Evolutionary conservation across 495 filamentous ascomycete species (phyloP).

Genomic region (Aspergillus conjunctus): DNA sequence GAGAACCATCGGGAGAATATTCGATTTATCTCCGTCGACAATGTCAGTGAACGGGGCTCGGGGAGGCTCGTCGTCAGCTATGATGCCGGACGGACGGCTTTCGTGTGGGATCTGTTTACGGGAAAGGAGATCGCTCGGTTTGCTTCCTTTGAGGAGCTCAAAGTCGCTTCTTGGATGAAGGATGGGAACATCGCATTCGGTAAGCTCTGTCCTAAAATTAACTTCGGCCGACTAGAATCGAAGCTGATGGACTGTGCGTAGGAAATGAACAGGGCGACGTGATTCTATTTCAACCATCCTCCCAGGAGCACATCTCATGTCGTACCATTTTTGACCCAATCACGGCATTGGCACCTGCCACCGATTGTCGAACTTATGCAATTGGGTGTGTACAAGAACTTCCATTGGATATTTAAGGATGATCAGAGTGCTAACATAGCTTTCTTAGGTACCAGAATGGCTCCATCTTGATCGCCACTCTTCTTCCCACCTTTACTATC

Average conservation of each 20-base stretch:
- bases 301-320: conserved; percentile 89
- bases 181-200: conserved; percentile 98
- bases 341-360: conserved; percentile 82
- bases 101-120: conserved; percentile 95
- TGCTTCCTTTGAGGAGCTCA: conserved; percentile 82
- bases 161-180: conserved; percentile 90
- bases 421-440: neutral
- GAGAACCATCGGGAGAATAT: conserved; percentile 78
- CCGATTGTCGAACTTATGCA: conserved; percentile 96
- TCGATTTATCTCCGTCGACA: conserved; percentile 82
- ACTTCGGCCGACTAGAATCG: neutral
- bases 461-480: conserved; percentile 83
- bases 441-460: conserved; percentile 83
- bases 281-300: conserved; percentile 90
- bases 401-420: neutral
- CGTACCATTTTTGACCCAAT: conserved; percentile 93
- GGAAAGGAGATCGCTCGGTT: conserved; percentile 89
- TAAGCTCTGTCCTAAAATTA: conserved; percentile 30
- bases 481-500: conserved; percentile 93
- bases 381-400: conserved; percentile 67
- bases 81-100: conserved; percentile 86
- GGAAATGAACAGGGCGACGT: conserved; percentile 90
- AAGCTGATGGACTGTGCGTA: conserved; percentile 35
- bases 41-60: conserved; percentile 83
- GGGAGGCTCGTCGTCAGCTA: conserved; percentile 91